These are phyloP conservation scores for Jaminaea rosea DNA, from an alignment of 1,284 basidiomycete genomes.

Conservation along the genomic window DNA sequence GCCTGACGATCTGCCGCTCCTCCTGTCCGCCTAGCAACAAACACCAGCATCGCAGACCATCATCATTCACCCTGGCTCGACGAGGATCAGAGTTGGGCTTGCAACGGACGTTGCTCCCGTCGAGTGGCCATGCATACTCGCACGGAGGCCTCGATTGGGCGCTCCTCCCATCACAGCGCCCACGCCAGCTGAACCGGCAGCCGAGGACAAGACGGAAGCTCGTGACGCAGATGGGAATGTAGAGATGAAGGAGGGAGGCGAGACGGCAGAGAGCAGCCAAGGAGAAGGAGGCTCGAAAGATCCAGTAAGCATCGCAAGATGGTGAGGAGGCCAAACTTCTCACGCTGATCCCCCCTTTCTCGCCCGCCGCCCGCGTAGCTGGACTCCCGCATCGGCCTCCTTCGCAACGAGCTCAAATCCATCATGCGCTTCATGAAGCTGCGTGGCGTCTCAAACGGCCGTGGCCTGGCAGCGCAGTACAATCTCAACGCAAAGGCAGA, in stretches of 20 bases:
- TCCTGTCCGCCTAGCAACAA: conserved; percentile 6
- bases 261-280: not conserved
- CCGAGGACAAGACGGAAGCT: too few species aligned
- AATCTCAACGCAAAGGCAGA: conserved; percentile 36
- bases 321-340: not conserved
- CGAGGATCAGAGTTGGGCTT: conserved; percentile 73
- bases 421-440: conserved; percentile 46
- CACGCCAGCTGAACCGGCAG: conserved; percentile 9
- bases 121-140: conserved; percentile 67
- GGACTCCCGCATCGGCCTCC: conserved; percentile 25
- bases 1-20: not conserved
- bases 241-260: conserved; percentile 3
- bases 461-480: conserved; percentile 37
- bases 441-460: conserved; percentile 39
- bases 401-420: conserved; percentile 38
- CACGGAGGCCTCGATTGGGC: conserved; percentile 44
- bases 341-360: not conserved
- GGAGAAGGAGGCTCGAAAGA: too few species aligned
- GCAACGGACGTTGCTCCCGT: conserved; percentile 78
- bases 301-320: too few species aligned
- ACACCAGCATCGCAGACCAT: conserved; percentile 50
- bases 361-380: not conserved
- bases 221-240: conserved; percentile 1
- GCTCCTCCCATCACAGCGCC: conserved; percentile 24
- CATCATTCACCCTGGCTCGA: conserved; percentile 88